Conservation (phyloP, 2,329 filamentous ascomycete species). For the Cladosporium sp. region DNA sequence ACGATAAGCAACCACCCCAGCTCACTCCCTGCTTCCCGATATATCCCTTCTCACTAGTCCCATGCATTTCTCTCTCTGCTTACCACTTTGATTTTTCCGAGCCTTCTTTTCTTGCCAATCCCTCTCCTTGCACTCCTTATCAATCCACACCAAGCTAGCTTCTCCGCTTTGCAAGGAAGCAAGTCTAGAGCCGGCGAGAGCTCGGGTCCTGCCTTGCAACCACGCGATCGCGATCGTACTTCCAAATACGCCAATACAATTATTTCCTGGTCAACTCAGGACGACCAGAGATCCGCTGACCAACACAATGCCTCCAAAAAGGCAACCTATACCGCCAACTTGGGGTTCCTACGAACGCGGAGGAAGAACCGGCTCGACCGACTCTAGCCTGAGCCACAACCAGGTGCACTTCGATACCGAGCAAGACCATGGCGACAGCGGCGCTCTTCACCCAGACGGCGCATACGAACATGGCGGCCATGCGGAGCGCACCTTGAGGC, state of each 20-base stretch:
- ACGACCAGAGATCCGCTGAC: neutral
- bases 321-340: slow-evolving; percentile 35
- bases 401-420: slow-evolving; percentile 27
- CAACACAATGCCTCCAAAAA: slow-evolving; percentile 23
- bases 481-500: slow-evolving; percentile 28
- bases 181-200: slow-evolving; percentile 1
- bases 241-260: no score
- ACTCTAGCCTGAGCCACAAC: slow-evolving; percentile 27
- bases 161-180: slow-evolving; percentile 7
- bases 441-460: slow-evolving; percentile 4
- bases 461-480: slow-evolving; percentile 14
- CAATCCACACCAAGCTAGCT: neutral
- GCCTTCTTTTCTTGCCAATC: neutral
- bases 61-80: slow-evolving; percentile 6
- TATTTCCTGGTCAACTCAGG: neutral
- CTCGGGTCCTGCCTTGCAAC: neutral
- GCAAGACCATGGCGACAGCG: slow-evolving; percentile 19
- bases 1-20: slow-evolving; percentile 6
- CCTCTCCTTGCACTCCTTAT: slow-evolving; percentile 1
- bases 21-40: neutral
- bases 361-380: slow-evolving; percentile 38
- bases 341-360: slow-evolving; percentile 44
- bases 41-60: slow-evolving; percentile 4
- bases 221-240: neutral
- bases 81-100: no score